Percentiles rank a stretch among this genome's conserved stretches.
These are phyloP conservation scores for Phytophthora europaea DNA, from an alignment of 352 stramenopile species.

Conservation along the genomic window DNA sequence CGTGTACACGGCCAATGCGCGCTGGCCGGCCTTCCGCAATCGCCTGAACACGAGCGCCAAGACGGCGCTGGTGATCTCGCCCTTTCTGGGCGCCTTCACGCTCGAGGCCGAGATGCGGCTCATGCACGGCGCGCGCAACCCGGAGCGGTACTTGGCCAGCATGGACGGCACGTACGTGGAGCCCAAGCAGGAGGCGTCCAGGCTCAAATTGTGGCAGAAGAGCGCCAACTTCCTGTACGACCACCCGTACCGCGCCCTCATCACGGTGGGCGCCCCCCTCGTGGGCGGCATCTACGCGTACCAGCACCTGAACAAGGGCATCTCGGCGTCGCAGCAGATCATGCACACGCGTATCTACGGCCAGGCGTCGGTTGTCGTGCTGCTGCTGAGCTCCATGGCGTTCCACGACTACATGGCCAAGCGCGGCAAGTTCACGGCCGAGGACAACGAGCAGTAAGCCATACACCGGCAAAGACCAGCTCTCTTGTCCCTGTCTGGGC, in stretches of 20 bases:
- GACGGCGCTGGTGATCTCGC: conserved; percentile 72
- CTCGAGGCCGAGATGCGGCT: conserved; percentile 74
- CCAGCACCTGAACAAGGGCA: conserved; percentile 76
- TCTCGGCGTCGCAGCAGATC: conserved; percentile 84
- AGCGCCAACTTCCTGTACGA: conserved; percentile 85
- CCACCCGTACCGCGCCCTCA: conserved; percentile 75
- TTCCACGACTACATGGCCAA: conserved; percentile 90
- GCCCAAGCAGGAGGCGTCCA: conserved; percentile 38
- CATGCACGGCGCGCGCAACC: conserved; percentile 73
- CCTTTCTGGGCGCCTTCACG: conserved; percentile 73
- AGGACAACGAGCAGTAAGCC: conserved; percentile 39
- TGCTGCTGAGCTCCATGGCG: conserved; percentile 83
- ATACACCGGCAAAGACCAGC: conserved; percentile 10
- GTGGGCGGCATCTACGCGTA: conserved; percentile 80
- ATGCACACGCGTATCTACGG: conserved; percentile 91
- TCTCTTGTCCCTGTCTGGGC: neutral
- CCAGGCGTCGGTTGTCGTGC: conserved; percentile 69
- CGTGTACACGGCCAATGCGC: conserved; percentile 65
- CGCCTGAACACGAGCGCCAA: conserved; percentile 80
- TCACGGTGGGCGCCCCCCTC: conserved; percentile 62
- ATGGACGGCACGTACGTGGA: conserved; percentile 63
- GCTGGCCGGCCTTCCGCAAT: conserved; percentile 75
- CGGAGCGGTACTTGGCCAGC: conserved; percentile 73
- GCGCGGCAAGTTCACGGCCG: conserved; percentile 69
- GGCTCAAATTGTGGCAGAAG: conserved; percentile 69